Conservation (phyloP, 257 asterid genomes). For the Ilex asprella region DNA sequence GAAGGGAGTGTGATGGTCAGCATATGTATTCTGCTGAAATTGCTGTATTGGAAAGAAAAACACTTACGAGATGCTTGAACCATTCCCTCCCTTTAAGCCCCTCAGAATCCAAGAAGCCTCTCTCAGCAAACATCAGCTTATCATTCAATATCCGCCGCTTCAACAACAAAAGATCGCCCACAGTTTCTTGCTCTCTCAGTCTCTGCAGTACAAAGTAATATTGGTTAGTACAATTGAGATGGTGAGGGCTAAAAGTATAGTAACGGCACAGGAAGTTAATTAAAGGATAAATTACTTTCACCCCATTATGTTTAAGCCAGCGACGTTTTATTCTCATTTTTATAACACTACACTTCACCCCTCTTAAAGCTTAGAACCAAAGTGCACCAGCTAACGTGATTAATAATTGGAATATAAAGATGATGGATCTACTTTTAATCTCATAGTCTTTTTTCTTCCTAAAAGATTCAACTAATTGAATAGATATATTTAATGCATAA, state of each 20-base stretch:
- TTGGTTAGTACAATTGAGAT: no score
- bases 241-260: background rate
- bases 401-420: no score
- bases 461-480: no score
- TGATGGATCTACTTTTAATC: no score
- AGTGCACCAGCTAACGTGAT: background rate
- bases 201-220: conserved; percentile 30
- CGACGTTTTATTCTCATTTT: no score
- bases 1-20: background rate
- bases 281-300: no score
- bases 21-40: background rate
- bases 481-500: no score
- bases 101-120: conserved; percentile 77
- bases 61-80: conserved; percentile 86
- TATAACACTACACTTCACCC: no score
- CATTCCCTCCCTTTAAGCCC: conserved; percentile 68
- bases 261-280: background rate
- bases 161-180: conserved; percentile 27
- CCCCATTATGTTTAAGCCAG: no score
- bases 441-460: no score
- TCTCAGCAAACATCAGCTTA: conserved; percentile 69
- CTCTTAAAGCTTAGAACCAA: no score
- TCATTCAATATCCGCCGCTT: conserved; percentile 65
- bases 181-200: conserved; percentile 28
- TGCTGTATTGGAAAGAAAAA: conserved; percentile 1